phyloP scores from a whole-genome alignment of 768 basidiomycete genomes.

The Coprinopsis marcescibilis region DNA sequence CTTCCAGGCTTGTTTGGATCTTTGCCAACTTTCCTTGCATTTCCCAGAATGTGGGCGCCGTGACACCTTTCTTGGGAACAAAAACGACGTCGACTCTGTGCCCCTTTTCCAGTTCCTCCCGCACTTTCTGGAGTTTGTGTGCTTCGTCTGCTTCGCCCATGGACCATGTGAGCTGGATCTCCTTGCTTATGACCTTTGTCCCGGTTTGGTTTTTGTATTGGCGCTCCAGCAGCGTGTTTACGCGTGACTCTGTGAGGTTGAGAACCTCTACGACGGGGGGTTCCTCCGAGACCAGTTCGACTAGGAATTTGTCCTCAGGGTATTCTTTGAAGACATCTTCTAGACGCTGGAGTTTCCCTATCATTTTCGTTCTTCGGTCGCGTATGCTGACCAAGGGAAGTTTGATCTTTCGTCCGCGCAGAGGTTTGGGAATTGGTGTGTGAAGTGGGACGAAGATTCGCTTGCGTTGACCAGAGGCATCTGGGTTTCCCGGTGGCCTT shows the following conservation, averaged over 20 bases:
- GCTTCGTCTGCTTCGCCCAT: constrained; percentile 52
- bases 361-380: constrained; percentile 30
- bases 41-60: constrained; percentile 29
- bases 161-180: constrained; percentile 70
- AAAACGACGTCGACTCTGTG: constrained; percentile 50
- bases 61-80: constrained; percentile 39
- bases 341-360: constrained; percentile 11
- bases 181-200: constrained; percentile 41
- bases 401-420: constrained; percentile 31
- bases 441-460: constrained; percentile 2
- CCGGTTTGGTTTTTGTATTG: constrained; percentile 31
- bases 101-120: constrained; percentile 55
- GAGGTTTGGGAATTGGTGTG: constrained; percentile 8
- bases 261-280: constrained; percentile 63
- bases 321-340: constrained; percentile 30
- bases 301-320: constrained; percentile 37
- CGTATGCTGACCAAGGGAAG: constrained; percentile 38
- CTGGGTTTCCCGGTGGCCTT: too few relatives aligned
- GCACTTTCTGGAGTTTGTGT: constrained; percentile 59
- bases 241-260: constrained; percentile 37
- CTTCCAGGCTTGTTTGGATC: constrained; percentile 36
- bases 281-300: constrained; percentile 48
- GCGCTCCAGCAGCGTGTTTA: constrained; percentile 31
- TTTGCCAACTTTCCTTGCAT: constrained; percentile 41
- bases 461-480: background rate